Conservation (phyloP, 1,284 basidiomycete genomes). For the Cystobasidium pallidum region DNA sequence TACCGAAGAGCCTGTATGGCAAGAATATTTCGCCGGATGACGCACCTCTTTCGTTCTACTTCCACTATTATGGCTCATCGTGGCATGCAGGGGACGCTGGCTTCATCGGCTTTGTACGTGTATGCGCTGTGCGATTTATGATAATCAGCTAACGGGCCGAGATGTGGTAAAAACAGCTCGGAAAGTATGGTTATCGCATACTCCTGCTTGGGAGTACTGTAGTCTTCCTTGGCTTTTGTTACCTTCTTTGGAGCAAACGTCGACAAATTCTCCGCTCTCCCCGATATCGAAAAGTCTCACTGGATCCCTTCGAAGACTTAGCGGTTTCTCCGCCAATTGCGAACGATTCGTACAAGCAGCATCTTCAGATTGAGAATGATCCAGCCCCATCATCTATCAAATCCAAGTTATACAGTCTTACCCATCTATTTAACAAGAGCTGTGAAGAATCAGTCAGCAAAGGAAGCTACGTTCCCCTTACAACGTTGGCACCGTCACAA, state of each 20-base stretch:
- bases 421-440: slow-evolving; percentile 11
- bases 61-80: slow-evolving; percentile 92
- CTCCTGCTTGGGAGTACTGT: slow-evolving; percentile 31
- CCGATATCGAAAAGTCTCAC: neutral
- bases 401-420: neutral
- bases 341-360: neutral
- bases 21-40: slow-evolving; percentile 86
- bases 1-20: slow-evolving; percentile 92
- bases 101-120: slow-evolving; percentile 53
- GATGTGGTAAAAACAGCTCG: neutral
- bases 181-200: slow-evolving; percentile 42
- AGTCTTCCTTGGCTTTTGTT: slow-evolving; percentile 41
- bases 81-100: slow-evolving; percentile 65
- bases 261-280: slow-evolving; percentile 13
- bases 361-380: neutral
- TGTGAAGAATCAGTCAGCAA: neutral
- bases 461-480: slow-evolving; percentile 2
- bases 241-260: slow-evolving; percentile 29
- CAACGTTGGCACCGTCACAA: neutral
- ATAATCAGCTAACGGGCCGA: neutral
- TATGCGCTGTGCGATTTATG: no score
- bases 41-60: slow-evolving; percentile 89
- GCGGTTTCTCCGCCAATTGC: slow-evolving; percentile 10
- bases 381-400: neutral
- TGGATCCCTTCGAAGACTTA: slow-evolving; percentile 36